Evolutionary conservation across 2,329 filamentous ascomycete species (phyloP).

Genomic region (Cordyceps farinosa): DNA sequence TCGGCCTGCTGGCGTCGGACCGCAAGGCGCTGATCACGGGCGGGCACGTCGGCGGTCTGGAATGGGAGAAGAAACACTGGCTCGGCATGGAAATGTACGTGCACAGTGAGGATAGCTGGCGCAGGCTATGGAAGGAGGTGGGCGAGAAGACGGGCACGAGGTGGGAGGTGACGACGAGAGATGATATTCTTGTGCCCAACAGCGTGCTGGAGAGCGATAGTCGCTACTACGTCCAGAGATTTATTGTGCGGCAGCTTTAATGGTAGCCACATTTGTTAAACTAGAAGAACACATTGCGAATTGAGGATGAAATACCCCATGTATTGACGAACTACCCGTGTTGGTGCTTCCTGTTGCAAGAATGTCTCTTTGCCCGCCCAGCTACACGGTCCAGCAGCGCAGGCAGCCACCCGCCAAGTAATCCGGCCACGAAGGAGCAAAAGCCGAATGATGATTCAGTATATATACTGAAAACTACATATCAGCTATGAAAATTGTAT

Average conservation of each 20-base stretch:
- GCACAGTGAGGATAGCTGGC: not conserved
- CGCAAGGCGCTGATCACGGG: not conserved
- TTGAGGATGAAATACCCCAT: no score
- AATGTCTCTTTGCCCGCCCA: no score
- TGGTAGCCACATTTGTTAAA: no score
- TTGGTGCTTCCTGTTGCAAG: no score
- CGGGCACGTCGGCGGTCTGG: not conserved
- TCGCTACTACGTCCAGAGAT: not conserved
- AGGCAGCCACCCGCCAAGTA: no score
- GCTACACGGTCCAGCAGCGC: no score
- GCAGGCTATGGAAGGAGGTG: not conserved
- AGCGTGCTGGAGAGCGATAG: not conserved
- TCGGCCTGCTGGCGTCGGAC: not conserved
- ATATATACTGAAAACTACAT: no score
- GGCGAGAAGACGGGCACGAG: not conserved
- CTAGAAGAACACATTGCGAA: no score
- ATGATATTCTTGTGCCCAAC: not conserved
- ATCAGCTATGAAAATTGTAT: no score
- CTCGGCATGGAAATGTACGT: not conserved
- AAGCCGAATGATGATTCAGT: no score
- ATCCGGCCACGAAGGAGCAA: no score
- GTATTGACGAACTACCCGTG: no score
- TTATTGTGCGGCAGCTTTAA: not conserved
- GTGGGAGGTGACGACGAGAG: not conserved
- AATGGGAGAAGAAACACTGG: not conserved